Base-by-base conservation (phyloP, 2,329 filamentous ascomycete species). In the Nemania abortiva region DNA sequence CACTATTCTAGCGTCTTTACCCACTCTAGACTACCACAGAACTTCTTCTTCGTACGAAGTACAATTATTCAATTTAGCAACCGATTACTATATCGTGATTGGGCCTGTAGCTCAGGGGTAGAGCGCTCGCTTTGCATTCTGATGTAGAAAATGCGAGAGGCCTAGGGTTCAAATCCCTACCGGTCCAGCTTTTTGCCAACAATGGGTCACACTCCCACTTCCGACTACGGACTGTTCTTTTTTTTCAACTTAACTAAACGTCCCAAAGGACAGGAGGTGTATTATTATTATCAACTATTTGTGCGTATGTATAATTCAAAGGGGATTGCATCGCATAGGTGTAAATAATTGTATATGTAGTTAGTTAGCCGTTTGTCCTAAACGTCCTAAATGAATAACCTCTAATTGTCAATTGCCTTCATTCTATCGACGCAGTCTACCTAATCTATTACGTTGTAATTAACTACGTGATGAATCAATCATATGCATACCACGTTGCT, bases 131-230 rank as follows among this genome's bases (percentile, higher is more conserved):
- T 78, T 78, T 78, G 76, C 75, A 75, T 76, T 5, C 10, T 6
- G 42, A 6, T 6, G 6, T 7, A 62, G 37, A 34, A 47, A 69
- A 29, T 74, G 76, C 74, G 76, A 75, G 73, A 77, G 71, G 75
- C 70, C 76, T 74, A 76, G 75, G 75, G 76, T 78, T 77, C 76
- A 76, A 78, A 76, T 74, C 76, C 76, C 76, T 76, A 72, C 73
- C 63, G 49, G 54, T 72, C 67, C 68, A 74, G n/a, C 29, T 9
- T 53, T 53, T 31, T 64, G 63, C 31, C 39, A 18, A 42, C 39
- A 42, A 42, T 42, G 39, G 15, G 2, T 15, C 39, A 42, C 18
- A 5, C 18, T 18, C 15, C 2, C 39, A 27, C 5, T 27, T 27
- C 15, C 13, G 11, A 42, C 18, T 42, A 42, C 7, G 6, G 34